These are phyloP conservation scores for Fragosphaeria purpurea DNA, from an alignment of 2,329 filamentous ascomycete species.

Conservation along the genomic window DNA sequence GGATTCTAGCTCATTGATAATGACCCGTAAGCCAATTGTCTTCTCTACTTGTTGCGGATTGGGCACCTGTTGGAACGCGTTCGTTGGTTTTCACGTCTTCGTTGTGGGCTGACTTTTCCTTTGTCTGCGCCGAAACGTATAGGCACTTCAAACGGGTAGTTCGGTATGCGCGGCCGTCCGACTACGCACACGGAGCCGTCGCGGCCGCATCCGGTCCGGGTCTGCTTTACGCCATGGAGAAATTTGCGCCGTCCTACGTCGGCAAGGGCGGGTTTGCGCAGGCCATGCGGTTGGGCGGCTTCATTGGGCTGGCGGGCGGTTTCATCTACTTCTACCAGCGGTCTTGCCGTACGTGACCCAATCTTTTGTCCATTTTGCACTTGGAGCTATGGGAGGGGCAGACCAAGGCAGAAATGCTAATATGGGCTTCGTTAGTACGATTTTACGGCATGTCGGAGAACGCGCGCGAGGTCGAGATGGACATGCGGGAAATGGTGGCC, in stretches of 20 bases:
- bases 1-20: constrained; percentile 85
- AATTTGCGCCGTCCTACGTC: constrained; percentile 72
- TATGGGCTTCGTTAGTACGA: constrained; percentile 49
- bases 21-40: constrained; percentile 64
- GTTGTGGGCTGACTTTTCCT: constrained; percentile 6
- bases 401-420: no score
- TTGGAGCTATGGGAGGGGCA: no score
- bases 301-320: constrained; percentile 64
- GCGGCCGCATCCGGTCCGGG: constrained; percentile 64
- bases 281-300: constrained; percentile 68
- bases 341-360: constrained; percentile 61
- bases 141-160: constrained; percentile 89
- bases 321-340: constrained; percentile 80
- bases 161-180: constrained; percentile 72
- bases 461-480: constrained; percentile 80
- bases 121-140: neutral
- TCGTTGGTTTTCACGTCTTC: neutral
- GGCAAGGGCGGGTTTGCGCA: constrained; percentile 73
- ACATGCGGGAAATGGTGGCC: constrained; percentile 96
- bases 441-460: constrained; percentile 97
- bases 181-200: constrained; percentile 63
- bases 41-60: neutral
- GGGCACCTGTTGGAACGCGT: neutral
- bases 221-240: constrained; percentile 71
- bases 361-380: no score